phyloP scores from a whole-genome alignment of 257 asterid species.

The Capsicum rhomboideum region DNA sequence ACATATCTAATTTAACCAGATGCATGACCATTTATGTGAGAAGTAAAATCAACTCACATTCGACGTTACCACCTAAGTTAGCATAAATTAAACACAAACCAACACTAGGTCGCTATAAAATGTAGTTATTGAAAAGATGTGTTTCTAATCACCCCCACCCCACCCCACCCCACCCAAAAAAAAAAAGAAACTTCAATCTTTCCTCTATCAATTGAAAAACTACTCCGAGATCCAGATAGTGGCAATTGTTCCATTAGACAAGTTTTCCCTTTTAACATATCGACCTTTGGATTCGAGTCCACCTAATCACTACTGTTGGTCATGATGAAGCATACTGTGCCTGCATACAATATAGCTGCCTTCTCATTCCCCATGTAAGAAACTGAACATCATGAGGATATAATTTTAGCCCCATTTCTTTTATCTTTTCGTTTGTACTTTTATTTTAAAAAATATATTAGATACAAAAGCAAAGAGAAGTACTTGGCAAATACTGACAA shows the following conservation, averaged over 20 bases:
- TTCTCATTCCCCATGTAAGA: background rate
- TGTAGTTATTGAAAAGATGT: background rate
- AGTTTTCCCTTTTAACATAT: background rate
- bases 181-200: background rate
- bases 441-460: background rate
- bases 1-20: background rate
- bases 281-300: background rate
- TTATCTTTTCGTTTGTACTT: background rate
- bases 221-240: background rate
- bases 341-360: background rate
- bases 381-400: background rate
- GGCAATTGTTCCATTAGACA: background rate
- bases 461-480: background rate
- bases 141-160: background rate
- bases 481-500: background rate
- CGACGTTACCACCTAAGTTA: background rate
- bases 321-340: background rate
- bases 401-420: background rate
- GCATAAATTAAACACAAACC: background rate
- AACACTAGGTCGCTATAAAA: background rate
- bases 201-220: background rate
- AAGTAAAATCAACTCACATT: background rate
- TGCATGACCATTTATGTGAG: background rate
- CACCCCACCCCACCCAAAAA: background rate
- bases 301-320: background rate